These are phyloP conservation scores for Phaffomyces opuntiae DNA, from an alignment of 805 yeast species.

Conservation along the genomic window DNA sequence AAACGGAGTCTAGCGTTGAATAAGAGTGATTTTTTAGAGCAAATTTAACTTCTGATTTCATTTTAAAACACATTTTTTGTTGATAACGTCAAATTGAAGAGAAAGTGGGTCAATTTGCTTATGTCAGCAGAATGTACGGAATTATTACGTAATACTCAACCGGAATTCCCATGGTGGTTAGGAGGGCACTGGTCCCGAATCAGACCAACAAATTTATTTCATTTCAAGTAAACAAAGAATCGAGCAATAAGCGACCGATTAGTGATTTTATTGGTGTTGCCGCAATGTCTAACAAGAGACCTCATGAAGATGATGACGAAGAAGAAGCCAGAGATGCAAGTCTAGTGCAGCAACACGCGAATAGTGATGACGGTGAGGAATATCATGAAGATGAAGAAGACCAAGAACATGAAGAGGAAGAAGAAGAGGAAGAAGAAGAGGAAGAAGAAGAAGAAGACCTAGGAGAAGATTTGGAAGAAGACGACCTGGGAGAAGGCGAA, in stretches of 20 bases:
- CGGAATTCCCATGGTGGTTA: background rate
- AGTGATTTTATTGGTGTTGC: too few relatives aligned
- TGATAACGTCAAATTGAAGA: background rate
- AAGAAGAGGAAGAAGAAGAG: slow-evolving; percentile 19
- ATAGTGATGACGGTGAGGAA: background rate
- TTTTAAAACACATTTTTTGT: background rate
- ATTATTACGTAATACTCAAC: background rate
- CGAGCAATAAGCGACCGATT: too few relatives aligned
- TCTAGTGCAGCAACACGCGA: background rate
- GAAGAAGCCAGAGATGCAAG: background rate
- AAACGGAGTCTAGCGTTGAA: too few relatives aligned
- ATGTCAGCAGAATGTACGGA: background rate
- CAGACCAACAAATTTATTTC: too few relatives aligned
- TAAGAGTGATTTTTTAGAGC: too few relatives aligned
- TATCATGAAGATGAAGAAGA: slow-evolving; percentile 6
- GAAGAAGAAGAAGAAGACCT: slow-evolving; percentile 24
- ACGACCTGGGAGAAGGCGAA: slow-evolving; percentile 10
- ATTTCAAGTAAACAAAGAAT: too few relatives aligned
- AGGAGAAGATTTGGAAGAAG: slow-evolving; percentile 20
- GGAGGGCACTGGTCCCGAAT: too few relatives aligned
- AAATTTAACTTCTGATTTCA: background rate
- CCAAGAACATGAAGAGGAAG: slow-evolving; percentile 22
- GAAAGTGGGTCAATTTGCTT: background rate
- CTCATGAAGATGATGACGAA: background rate
- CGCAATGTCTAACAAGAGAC: too few relatives aligned